Evolutionary conservation across 1,284 basidiomycete species (phyloP), one percentile per base, ranked within the genome.

Genomic region (Puccinia horiana): DNA sequence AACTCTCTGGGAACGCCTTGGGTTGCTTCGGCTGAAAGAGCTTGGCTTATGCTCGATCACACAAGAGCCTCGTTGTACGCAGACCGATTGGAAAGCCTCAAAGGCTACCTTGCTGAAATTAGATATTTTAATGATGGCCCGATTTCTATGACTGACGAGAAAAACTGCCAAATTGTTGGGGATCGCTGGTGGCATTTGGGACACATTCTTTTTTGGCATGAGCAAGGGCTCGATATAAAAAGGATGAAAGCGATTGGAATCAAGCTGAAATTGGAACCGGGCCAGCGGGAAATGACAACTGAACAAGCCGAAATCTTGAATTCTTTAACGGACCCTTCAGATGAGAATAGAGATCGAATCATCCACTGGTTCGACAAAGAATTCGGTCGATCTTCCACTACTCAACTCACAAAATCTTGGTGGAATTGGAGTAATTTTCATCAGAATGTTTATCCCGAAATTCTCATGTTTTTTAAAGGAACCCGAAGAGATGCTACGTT

Each of bases 281-380:
- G 61, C 26, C 61, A 63, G 61, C n/a, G 37, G 35, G 61, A 37
- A 63, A 63, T 63, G 16, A 6, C 61, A 29, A 18, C 35, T 63
- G 61, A 63, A 37, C 61, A 63, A 63, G 5, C 37, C 9, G 12
- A 18, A 37, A 35, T 63, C 14, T 63, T 63, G 35, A 20, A 63
- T 6, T 14, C 61, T 35, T 63, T 26, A 37, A 35, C n/a, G 61
- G 61, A 37, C 3, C 35, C 37, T 20, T 32, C 61, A 35, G 35
- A 63, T 5, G 61, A 63, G 29, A 6, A 37, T 8, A 63, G 29
- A 63, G 35, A 37, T 23, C 2, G 37, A 63, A 37, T 63, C 11
- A 18, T 63, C 12, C 32, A 35, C 61, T 63, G 61, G 61, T 63
- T 63, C 20, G 9, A 63, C 61, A 63, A 37, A 63, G 61, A 63